Percentiles rank a stretch among this genome's conserved stretches.
Evolutionary conservation across 2,329 filamentous ascomycete species (phyloP).

Genomic region (Coniochaeta prunicola): DNA sequence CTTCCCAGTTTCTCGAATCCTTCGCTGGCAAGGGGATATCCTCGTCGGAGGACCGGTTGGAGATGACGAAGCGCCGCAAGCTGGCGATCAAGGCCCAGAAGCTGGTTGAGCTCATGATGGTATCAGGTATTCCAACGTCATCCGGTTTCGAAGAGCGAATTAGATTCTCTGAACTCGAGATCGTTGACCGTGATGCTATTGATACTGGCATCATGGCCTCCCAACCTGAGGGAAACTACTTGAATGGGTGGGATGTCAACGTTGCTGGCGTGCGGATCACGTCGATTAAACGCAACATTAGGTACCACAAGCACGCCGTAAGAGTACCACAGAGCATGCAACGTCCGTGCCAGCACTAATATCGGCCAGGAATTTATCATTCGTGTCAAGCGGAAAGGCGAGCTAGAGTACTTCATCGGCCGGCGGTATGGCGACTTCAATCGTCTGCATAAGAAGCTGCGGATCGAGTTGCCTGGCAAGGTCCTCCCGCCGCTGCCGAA

Average conservation of each 20-base stretch:
- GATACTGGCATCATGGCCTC: slow-evolving; percentile 84
- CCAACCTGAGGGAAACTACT: slow-evolving; percentile 80
- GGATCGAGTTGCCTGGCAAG: slow-evolving; percentile 83
- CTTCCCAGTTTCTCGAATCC: slow-evolving; percentile 77
- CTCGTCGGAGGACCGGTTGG: slow-evolving; percentile 88
- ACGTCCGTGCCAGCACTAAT: not conserved
- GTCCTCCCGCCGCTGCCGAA: slow-evolving; percentile 78
- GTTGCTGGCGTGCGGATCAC: slow-evolving; percentile 81
- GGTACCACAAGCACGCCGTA: slow-evolving; percentile 87
- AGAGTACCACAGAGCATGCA: slow-evolving; percentile 23
- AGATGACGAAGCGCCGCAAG: slow-evolving; percentile 93
- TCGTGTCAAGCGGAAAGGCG: slow-evolving; percentile 70
- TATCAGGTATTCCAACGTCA: slow-evolving; percentile 89
- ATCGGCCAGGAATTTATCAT: slow-evolving; percentile 71
- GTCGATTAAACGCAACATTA: slow-evolving; percentile 75
- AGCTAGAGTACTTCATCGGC: slow-evolving; percentile 71
- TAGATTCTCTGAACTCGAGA: slow-evolving; percentile 92
- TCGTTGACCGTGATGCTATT: slow-evolving; percentile 88
- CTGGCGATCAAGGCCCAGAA: slow-evolving; percentile 90
- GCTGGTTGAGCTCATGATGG: slow-evolving; percentile 98
- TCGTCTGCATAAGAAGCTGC: slow-evolving; percentile 69
- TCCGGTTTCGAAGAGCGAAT: slow-evolving; percentile 98
- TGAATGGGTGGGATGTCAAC: slow-evolving; percentile 97
- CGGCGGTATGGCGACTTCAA: slow-evolving; percentile 85
- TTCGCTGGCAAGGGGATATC: slow-evolving; percentile 97